Evolutionary conservation across 1,284 basidiomycete species (phyloP), one percentile per base, ranked within the genome.

Genomic region (Cutaneotrichosporon mucoides): DNA sequence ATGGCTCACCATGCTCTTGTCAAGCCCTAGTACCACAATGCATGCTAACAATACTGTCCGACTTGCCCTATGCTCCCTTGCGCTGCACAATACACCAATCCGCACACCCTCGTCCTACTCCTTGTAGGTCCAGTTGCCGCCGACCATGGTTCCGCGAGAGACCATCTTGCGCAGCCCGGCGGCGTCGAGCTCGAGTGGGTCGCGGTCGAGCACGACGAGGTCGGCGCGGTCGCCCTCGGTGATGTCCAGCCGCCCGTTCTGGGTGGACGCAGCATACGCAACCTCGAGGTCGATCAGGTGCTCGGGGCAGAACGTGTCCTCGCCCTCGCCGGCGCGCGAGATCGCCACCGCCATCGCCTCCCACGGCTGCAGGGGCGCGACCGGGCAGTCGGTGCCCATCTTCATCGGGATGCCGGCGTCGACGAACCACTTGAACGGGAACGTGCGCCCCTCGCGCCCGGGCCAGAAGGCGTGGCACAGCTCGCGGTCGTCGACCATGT

Each of bases 401-500:
- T 64, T 65, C 41, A 76, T 63, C 16, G 66, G 62, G 6, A 73
- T 64, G 2, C 72, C 69, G 0, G 65, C 65, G 45, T 75, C 66
- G 33, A 64, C 61, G 34, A 76, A 55, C 37, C 60, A 60, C 15
- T 60, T 54, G 61, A 71, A 73, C 5, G 73, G 56, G 55, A 65
- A 76, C 9, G 75, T 71, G 7, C 73, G 57, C 15, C 64, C 60
- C 45, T 69, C 69, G 15, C 73, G 49, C 0, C 68, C 69, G 3
- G 70, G 69, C 73, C 73, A 76, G 60, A 69, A 75, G 34, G 64
- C 62, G 38, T 61, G 56, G 33, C 65, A 66, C 12, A 72, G 60
- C 24, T 73, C 70, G 36, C 68, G 64, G 61, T 76, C 75, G 55
- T 75, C 75, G 43, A 71, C 68, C 36, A 75, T 60, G 57, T 76